These are phyloP conservation scores for Drosera capensis DNA, from an alignment of 148 eudicot genomes.

Conservation along the genomic window DNA sequence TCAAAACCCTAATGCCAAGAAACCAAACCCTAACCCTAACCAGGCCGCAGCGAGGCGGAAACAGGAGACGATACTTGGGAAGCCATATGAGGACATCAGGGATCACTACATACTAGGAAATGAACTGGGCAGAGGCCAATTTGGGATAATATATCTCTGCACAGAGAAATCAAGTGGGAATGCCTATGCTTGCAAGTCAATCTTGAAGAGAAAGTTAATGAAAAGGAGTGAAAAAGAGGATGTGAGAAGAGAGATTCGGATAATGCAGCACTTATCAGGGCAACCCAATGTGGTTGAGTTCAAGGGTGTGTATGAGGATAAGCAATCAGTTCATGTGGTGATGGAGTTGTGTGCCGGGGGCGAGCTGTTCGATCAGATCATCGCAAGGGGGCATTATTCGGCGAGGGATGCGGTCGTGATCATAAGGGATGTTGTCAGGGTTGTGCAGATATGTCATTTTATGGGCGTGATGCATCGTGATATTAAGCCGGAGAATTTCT, in stretches of 20 bases:
- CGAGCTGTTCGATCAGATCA: slow-evolving; percentile 81
- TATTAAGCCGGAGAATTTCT: slow-evolving; percentile 91
- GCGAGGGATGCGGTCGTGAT: slow-evolving; percentile 58
- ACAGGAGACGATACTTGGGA: slow-evolving; percentile 36
- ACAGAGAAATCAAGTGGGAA: slow-evolving; percentile 50
- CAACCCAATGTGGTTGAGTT: slow-evolving; percentile 84
- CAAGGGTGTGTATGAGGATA: slow-evolving; percentile 80
- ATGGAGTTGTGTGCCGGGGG: slow-evolving; percentile 95
- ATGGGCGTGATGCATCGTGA: slow-evolving; percentile 98
- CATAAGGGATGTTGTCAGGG: slow-evolving; percentile 66
- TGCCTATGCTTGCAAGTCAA: slow-evolving; percentile 71
- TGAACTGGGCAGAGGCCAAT: slow-evolving; percentile 85
- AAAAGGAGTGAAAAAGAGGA: slow-evolving; percentile 60
- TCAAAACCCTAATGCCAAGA: slow-evolving; percentile 6
- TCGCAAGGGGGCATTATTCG: slow-evolving; percentile 66
- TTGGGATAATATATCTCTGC: slow-evolving; percentile 74
- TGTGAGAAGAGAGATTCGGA: slow-evolving; percentile 71
- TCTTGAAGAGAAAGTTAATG: slow-evolving; percentile 65
- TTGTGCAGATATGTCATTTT: slow-evolving; percentile 73
- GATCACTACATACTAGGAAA: slow-evolving; percentile 43
- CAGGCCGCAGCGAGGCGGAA: slow-evolving; percentile 6
- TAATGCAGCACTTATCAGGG: slow-evolving; percentile 86
- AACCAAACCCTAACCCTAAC: slow-evolving; percentile 16
- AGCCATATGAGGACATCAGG: slow-evolving; percentile 51
- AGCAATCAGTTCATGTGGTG: slow-evolving; percentile 68